Percentiles rank a stretch among this genome's conserved stretches.
Evolutionary conservation across 73 alveolate genomes (phyloP).

Genomic region (Paramecium octaurelia): DNA sequence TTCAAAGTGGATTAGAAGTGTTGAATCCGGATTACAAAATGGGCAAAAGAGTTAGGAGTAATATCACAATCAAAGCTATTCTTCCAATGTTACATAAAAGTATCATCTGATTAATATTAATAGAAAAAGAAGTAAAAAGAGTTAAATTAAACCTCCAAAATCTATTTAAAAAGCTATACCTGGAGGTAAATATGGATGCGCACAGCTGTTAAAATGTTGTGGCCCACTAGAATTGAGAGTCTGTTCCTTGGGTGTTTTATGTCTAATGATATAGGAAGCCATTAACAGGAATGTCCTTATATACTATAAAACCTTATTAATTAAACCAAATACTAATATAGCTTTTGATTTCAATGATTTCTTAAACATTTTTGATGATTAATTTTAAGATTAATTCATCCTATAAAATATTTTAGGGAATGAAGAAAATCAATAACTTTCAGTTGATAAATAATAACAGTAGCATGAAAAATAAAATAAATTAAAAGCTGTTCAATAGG

Average conservation of each 20-base stretch:
- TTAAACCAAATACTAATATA: slow-evolving; percentile 54
- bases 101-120: not conserved
- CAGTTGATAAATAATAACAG: slow-evolving; percentile 28
- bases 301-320: slow-evolving; percentile 55
- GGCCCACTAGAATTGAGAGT: slow-evolving; percentile 58
- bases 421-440: not conserved
- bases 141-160: slow-evolving; percentile 53
- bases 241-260: slow-evolving; percentile 39
- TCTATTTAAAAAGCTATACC: slow-evolving; percentile 62
- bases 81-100: not conserved
- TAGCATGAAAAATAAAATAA: slow-evolving; percentile 45
- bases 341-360: slow-evolving; percentile 46
- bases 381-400: slow-evolving; percentile 3
- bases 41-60: not conserved
- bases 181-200: slow-evolving; percentile 65
- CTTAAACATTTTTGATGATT: not conserved
- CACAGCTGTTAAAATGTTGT: slow-evolving; percentile 56
- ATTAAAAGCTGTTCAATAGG: not conserved
- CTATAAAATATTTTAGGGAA: not conserved
- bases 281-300: slow-evolving; percentile 51
- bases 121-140: slow-evolving; percentile 50
- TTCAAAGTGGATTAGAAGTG: slow-evolving; percentile 42
- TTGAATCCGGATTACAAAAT: slow-evolving; percentile 31
- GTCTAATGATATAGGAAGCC: slow-evolving; percentile 57
- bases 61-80: not conserved